Conservation (phyloP, 179 eudicot species). For the Heliamphora pulchella region DNA sequence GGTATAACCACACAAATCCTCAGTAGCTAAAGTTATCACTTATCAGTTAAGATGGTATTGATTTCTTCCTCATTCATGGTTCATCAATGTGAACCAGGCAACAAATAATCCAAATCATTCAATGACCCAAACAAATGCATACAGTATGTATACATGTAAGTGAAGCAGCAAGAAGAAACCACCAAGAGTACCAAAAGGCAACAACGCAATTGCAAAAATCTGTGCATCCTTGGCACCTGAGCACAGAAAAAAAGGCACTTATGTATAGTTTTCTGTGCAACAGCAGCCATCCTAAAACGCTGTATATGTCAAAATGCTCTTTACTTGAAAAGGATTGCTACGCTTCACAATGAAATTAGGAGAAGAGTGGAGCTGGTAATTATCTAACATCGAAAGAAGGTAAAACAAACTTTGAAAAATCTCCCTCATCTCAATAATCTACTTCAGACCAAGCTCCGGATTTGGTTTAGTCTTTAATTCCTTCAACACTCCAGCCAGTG, state of each 20-base stretch:
- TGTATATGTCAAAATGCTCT: background rate
- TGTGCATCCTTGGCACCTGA: background rate
- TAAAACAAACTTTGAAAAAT: background rate
- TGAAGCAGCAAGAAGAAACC: background rate
- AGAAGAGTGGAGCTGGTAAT: background rate
- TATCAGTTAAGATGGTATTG: background rate
- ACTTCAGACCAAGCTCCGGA: background rate
- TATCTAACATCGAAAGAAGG: background rate
- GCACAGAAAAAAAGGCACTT: background rate
- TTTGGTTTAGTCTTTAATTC: background rate
- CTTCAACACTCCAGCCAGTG: background rate
- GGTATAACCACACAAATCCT: background rate
- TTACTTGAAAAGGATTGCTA: background rate
- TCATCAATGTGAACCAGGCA: background rate
- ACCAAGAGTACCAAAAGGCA: background rate
- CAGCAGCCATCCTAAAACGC: background rate
- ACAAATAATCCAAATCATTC: background rate
- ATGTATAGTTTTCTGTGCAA: background rate
- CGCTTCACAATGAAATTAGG: conserved; percentile 2
- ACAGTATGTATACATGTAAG: background rate
- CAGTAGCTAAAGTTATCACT: background rate
- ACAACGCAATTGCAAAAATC: background rate
- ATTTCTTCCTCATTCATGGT: background rate
- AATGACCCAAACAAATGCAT: background rate
- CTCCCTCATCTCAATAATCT: background rate